Evolutionary conservation across 495 filamentous ascomycete species (phyloP), one percentile per base, ranked within the genome.

Genomic region (Rhypophila decipiens): DNA sequence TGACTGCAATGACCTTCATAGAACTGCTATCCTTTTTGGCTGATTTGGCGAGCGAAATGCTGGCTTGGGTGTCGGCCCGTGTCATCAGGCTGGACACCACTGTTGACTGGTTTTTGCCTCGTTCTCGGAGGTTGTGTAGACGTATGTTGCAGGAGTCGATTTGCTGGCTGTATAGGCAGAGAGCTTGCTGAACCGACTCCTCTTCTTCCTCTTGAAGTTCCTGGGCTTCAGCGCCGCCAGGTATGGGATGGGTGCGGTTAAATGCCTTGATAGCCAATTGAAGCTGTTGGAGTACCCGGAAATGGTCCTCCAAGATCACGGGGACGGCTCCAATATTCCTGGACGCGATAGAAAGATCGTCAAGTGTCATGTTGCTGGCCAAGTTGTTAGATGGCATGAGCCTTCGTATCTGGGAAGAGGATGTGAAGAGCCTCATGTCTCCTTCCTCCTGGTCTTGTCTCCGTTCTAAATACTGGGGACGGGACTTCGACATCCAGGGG

Each of bases 1-100:
- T 47, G 44, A 52, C 44, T 11, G 49, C 49, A 0, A 52, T 35
- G 1, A 38, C 33, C 12, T 41, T 46, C 49, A 52, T 52, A 11
- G 49, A 52, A 2, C 27, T 19, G 37, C 33, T 37, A 15, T 46
- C 43, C 15, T 37, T 3, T 19, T 37, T 46, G 3, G 43, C 31
- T 10, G 33, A n/a, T 18, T 11, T n/a, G 4, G 43, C 43, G 17
- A 35, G 24, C 15, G 29, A 9, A 17, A 31, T 31, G 27, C 42
- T 45, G 24, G 29, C 29, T 4, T 15, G 3, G 10, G 42, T 31
- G n/a, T 45, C 42, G 17, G 17, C 31, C 9, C 35, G 43, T 15
- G 29, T 46, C 17, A 37, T 23, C 5, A 46, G 33, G 29, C 15
- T 37, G 33, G 24, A 46, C 15, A 42, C 39, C 39, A 42, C 39